These are phyloP conservation scores for Acidiella bohemica DNA, from an alignment of 495 filamentous ascomycete genomes.

Conservation along the genomic window DNA sequence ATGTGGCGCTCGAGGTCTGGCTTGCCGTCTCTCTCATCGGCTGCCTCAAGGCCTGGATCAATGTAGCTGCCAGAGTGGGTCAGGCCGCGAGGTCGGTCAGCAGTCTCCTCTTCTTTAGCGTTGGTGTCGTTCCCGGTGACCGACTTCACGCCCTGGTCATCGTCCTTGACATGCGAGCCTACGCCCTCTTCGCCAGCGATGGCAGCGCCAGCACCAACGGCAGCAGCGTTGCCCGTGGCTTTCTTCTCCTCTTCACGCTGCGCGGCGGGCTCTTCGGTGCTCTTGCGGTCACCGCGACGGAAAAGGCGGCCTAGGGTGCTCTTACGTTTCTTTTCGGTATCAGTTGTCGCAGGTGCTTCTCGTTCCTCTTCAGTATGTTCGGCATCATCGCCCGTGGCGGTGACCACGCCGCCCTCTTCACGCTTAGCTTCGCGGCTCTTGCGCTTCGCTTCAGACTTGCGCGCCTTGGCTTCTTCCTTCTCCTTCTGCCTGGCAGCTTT, in stretches of 20 bases:
- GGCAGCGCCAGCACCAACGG: background rate
- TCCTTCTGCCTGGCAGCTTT: slow-evolving; percentile 12
- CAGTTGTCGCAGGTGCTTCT: no score
- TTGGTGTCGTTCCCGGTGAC: no score
- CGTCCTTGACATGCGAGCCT: background rate
- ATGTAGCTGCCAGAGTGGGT: no score
- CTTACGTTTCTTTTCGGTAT: background rate
- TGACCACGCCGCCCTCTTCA: background rate
- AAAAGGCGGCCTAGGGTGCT: background rate
- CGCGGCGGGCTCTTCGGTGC: background rate
- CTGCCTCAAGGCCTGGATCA: no score
- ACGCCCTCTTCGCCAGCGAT: background rate
- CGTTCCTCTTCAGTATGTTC: slow-evolving; percentile 1
- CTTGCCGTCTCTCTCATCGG: background rate
- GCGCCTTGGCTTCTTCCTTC: slow-evolving; percentile 20
- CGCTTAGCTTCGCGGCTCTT: slow-evolving; percentile 17
- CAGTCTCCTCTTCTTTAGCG: no score
- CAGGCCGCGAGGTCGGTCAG: no score
- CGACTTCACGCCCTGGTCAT: no score
- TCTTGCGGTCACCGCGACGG: background rate
- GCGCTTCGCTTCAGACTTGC: slow-evolving; percentile 16
- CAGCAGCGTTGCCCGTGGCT: background rate
- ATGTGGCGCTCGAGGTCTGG: background rate
- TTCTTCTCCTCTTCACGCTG: background rate
- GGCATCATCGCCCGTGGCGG: background rate